phyloP scores from a whole-genome alignment of 495 filamentous ascomycete genomes.

The Talaromyces wortmannii region DNA sequence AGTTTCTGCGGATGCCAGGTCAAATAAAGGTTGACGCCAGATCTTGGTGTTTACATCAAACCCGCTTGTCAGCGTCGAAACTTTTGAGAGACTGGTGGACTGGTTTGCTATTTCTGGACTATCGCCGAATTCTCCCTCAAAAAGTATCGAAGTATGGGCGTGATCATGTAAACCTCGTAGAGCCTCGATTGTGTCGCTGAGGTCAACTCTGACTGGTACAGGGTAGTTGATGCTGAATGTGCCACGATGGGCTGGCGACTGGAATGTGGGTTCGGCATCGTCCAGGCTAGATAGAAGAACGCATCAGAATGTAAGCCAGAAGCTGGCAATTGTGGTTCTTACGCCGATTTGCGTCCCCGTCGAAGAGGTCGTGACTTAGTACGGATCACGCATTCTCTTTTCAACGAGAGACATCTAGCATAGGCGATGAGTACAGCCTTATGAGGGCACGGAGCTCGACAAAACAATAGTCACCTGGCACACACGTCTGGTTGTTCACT shows the following conservation, averaged over 20 bases:
- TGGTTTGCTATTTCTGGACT: background rate
- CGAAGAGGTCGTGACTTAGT: conserved; percentile 1
- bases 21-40: conserved; percentile 6
- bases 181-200: background rate
- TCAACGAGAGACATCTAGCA: conserved; percentile 4
- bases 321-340: background rate
- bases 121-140: background rate
- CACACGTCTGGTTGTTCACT: conserved; percentile 3
- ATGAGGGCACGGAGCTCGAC: background rate
- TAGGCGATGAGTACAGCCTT: background rate
- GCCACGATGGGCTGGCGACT: background rate
- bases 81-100: background rate
- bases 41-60: background rate
- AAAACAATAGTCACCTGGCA: background rate
- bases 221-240: conserved; percentile 2
- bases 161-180: conserved; percentile 3
- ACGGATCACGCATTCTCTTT: conserved; percentile 3
- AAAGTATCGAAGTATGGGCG: background rate
- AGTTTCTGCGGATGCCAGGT: conserved; percentile 3
- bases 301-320: background rate
- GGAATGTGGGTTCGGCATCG: background rate
- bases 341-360: conserved; percentile 1
- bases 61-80: background rate
- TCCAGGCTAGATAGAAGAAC: background rate
- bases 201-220: background rate